Percentiles rank a stretch among this genome's conserved stretches.
phyloP scores from a whole-genome alignment of 306 rosid genomes.

The Corylus heterophylla region DNA sequence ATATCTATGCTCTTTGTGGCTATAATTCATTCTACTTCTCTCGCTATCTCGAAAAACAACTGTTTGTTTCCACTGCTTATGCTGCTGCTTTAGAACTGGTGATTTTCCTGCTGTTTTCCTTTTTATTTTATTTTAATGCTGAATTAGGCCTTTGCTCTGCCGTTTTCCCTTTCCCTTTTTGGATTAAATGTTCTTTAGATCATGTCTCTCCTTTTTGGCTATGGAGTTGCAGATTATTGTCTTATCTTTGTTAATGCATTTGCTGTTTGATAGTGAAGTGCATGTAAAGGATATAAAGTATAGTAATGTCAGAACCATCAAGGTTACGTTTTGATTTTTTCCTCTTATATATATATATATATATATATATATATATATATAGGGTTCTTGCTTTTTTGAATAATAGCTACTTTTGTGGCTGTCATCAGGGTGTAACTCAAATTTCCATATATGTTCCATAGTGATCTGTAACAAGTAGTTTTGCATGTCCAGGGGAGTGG shows the following conservation, averaged over 20 bases:
- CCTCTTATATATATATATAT: not conserved
- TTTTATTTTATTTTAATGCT: not conserved
- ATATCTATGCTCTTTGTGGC: not conserved
- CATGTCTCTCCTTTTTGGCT: not conserved
- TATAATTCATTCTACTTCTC: not conserved
- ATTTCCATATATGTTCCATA: not conserved
- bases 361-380: not conserved
- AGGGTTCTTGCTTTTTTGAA: not conserved
- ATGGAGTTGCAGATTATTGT: not conserved
- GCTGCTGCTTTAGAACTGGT: slow-evolving; percentile 3
- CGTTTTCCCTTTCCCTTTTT: not conserved
- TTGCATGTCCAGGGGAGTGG: slow-evolving; percentile 10
- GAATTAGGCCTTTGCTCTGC: not conserved
- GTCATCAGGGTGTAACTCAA: no score
- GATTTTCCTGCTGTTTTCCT: not conserved
- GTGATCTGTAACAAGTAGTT: not conserved
- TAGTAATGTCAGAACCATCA: slow-evolving; percentile 6
- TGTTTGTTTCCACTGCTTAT: slow-evolving; percentile 2
- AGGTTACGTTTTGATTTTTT: not conserved
- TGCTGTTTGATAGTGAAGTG: no score
- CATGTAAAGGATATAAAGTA: not conserved
- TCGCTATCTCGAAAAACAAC: not conserved
- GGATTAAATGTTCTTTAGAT: slow-evolving; percentile 5
- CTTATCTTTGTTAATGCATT: not conserved
- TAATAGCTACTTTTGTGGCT: not conserved